Evolutionary conservation across 371 early-diverging fungal species (phyloP).

Genomic region (Blastocladiella emersonii): DNA sequence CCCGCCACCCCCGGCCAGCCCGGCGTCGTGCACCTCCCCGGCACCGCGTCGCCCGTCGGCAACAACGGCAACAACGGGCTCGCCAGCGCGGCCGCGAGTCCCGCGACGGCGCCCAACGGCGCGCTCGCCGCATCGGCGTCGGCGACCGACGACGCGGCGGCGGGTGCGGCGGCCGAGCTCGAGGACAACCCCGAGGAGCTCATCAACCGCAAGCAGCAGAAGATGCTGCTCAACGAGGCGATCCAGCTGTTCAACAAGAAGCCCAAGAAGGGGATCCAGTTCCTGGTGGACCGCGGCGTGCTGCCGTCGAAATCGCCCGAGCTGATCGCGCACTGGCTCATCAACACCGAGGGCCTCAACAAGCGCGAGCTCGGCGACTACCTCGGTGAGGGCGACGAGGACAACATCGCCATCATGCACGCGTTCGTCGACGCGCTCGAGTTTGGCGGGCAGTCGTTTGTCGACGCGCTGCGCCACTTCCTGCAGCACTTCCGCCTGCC

Average conservation of each 20-base stretch:
- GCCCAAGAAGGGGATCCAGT: slow-evolving; percentile 79
- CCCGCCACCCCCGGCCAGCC: too few relatives aligned
- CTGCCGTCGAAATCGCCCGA: slow-evolving; percentile 40
- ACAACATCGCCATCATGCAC: slow-evolving; percentile 84
- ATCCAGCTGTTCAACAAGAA: slow-evolving; percentile 72
- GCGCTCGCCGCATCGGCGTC: too few relatives aligned
- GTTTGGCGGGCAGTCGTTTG: slow-evolving; percentile 59
- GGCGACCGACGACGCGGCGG: slow-evolving; percentile 8
- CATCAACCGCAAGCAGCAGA: slow-evolving; percentile 60
- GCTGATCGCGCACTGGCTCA: slow-evolving; percentile 61
- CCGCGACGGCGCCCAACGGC: too few relatives aligned
- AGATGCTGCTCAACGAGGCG: slow-evolving; percentile 62
- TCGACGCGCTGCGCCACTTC: slow-evolving; percentile 73
- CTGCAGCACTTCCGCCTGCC: slow-evolving; percentile 89
- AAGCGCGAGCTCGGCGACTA: slow-evolving; percentile 86
- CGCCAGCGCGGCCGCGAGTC: neutral
- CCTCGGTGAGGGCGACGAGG: slow-evolving; percentile 82
- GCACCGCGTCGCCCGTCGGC: neutral
- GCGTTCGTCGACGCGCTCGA: slow-evolving; percentile 84
- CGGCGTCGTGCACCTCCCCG: neutral
- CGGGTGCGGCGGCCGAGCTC: slow-evolving; percentile 31
- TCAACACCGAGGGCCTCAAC: slow-evolving; percentile 57
- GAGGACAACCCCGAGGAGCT: slow-evolving; percentile 55
- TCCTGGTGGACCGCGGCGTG: slow-evolving; percentile 46
- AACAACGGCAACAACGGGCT: neutral